Base-by-base conservation (phyloP, 768 basidiomycete genomes). In the Hemileccinum impolitum region DNA sequence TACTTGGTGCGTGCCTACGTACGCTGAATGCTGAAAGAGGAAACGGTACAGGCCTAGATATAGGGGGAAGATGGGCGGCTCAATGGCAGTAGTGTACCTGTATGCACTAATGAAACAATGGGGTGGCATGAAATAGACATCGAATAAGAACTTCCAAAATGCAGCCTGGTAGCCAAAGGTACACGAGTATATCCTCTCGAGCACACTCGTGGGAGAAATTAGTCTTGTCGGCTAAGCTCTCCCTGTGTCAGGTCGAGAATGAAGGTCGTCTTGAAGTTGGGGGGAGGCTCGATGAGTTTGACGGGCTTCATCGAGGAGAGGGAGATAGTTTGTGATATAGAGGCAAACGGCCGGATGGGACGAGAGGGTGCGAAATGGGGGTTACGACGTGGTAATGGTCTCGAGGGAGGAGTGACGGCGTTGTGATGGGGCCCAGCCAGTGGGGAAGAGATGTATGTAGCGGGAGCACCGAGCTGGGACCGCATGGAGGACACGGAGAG, bases 211-310 rank as follows among this genome's bases (percentile, higher is more conserved):
- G 14, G n/a, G 32, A 4, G 1, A 36, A 30, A 37, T 72, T 62
- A 79, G 55, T 79, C 77, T 68, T 83, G 84, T 60, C 87, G 75
- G 67, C 87, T 79, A 65, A 93, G 77, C 65, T 93, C 90, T 8
- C 81, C 88, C 64, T 90, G 90, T 0, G 90, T 90, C 49, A 93
- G 76, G 67, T 91, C 78, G 45, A 93, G 80, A 52, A 85, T 73
- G 58, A 90, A 92, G 34, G 79, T 80, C 41, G 75, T 73, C 64
- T 79, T 77, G 68, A 80, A 81, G 64, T 86, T 82, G 60, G 81
- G 75, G 23, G 90, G 87, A 10, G 87, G 85, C 64, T 89, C 78
- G 50, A 93, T 90, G 62, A 91, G 74, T 62, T 92, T 92, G 15
- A 82, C 74, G 6, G 83, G 72, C 47, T 79, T 78, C 43, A 72